phyloP scores from a whole-genome alignment of 352 stramenopile genomes.

The Blastocystis sp. region DNA sequence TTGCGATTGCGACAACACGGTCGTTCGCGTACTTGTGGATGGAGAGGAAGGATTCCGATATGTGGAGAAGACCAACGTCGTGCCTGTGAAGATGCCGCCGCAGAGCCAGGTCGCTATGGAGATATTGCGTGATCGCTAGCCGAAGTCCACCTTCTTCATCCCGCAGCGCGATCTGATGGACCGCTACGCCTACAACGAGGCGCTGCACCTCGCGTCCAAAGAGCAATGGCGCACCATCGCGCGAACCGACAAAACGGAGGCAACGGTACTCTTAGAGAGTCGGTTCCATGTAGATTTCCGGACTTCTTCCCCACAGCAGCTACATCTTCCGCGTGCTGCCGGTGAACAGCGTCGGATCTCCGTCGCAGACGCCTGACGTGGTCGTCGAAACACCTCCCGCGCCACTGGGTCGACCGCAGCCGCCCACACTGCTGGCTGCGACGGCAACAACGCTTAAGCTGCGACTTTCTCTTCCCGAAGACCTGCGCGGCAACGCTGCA shows the following conservation, averaged over 20 bases:
- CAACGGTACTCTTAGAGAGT: neutral
- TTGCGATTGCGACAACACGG: neutral
- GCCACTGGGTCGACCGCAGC: neutral
- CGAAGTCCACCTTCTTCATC: neutral
- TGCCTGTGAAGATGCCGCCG: neutral
- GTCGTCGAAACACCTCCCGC: neutral
- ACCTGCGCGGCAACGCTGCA: neutral
- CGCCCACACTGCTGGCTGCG: neutral
- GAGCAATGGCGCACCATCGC: neutral
- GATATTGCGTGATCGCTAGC: neutral
- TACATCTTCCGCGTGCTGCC: conserved; percentile 26
- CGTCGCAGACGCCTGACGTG: neutral
- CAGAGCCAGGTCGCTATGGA: neutral
- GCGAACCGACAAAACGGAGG: neutral
- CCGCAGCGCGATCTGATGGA: neutral
- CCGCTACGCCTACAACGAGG: neutral
- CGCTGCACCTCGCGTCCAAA: neutral
- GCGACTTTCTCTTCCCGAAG: neutral
- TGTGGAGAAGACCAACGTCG: neutral
- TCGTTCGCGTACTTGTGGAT: neutral
- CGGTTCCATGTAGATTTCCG: neutral
- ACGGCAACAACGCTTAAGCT: neutral
- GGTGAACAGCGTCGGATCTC: neutral
- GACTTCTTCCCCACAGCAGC: neutral
- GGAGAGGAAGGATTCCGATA: neutral